Conservation (phyloP, 2,329 filamentous ascomycete genomes). For the Fusarium duplospermum region DNA sequence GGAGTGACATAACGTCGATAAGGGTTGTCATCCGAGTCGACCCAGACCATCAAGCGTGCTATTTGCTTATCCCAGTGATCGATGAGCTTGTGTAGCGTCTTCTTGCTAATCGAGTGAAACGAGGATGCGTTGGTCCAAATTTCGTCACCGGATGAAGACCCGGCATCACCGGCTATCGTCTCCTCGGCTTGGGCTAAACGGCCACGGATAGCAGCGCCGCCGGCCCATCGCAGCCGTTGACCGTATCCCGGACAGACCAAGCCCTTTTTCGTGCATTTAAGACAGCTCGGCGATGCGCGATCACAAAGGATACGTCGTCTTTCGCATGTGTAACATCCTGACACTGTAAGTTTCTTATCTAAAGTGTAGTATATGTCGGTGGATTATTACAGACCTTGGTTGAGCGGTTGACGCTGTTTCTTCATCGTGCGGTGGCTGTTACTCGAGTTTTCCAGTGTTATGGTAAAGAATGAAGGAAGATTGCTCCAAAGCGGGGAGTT, state of each 20-base stretch:
- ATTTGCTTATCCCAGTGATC: slow-evolving; percentile 47
- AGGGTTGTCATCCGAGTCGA: slow-evolving; percentile 46
- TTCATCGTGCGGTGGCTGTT: neutral
- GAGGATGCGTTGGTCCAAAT: slow-evolving; percentile 34
- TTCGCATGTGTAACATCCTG: slow-evolving; percentile 42
- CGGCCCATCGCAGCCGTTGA: slow-evolving; percentile 43
- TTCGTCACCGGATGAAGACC: neutral
- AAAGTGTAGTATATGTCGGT: too few relatives aligned
- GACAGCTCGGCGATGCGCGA: slow-evolving; percentile 38
- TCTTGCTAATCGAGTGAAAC: slow-evolving; percentile 23
- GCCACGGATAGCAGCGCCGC: slow-evolving; percentile 45
- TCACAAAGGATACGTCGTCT: slow-evolving; percentile 47
- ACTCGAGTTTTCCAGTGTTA: neutral
- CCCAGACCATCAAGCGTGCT: slow-evolving; percentile 48
- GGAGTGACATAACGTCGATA: slow-evolving; percentile 45
- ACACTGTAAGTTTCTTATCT: neutral
- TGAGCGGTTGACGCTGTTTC: neutral
- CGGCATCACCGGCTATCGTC: neutral
- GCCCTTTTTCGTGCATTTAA: slow-evolving; percentile 46
- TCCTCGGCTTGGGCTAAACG: slow-evolving; percentile 25
- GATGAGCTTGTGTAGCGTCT: slow-evolving; percentile 28
- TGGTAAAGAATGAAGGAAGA: neutral
- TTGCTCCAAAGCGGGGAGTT: neutral
- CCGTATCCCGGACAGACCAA: slow-evolving; percentile 45
- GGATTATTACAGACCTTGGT: neutral